Evolutionary conservation across 2,329 filamentous ascomycete genomes (phyloP).

Genomic region (Penicillium sp.): DNA sequence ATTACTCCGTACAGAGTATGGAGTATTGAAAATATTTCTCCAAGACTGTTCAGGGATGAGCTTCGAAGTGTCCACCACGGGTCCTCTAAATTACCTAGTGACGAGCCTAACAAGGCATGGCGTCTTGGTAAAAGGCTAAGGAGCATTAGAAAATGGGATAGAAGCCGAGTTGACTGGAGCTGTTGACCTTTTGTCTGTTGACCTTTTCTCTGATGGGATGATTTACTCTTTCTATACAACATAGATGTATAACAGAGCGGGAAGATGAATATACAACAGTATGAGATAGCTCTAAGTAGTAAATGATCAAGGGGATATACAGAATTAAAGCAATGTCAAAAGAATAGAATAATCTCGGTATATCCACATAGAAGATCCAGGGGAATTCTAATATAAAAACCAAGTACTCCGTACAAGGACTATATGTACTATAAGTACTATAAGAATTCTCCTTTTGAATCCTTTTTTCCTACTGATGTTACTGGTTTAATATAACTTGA

Average conservation of each 20-base stretch:
- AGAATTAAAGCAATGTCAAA: background rate
- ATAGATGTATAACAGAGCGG: too few relatives aligned
- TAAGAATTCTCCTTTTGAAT: background rate
- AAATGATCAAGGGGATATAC: background rate
- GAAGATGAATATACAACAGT: background rate
- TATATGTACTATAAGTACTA: background rate
- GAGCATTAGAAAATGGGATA: background rate
- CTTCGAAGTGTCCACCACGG: constrained; percentile 4
- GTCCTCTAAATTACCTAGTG: constrained; percentile 3
- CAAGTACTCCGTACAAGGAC: background rate
- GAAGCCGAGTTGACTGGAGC: constrained; percentile 8
- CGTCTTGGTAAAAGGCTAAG: background rate
- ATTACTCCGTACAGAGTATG: background rate
- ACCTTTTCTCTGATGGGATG: background rate
- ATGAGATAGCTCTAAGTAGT: too few relatives aligned
- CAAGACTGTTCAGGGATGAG: constrained; percentile 2
- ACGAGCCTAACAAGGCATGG: constrained; percentile 5
- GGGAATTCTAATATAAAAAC: background rate
- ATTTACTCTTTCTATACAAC: background rate
- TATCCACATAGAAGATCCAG: background rate
- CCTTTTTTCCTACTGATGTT: background rate
- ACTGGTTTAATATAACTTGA: background rate
- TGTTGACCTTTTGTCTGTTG: background rate
- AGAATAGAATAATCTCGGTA: background rate
- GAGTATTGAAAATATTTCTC: background rate